phyloP scores from a whole-genome alignment of 805 yeast genomes.

The Wickerhamiella domercqiae region DNA sequence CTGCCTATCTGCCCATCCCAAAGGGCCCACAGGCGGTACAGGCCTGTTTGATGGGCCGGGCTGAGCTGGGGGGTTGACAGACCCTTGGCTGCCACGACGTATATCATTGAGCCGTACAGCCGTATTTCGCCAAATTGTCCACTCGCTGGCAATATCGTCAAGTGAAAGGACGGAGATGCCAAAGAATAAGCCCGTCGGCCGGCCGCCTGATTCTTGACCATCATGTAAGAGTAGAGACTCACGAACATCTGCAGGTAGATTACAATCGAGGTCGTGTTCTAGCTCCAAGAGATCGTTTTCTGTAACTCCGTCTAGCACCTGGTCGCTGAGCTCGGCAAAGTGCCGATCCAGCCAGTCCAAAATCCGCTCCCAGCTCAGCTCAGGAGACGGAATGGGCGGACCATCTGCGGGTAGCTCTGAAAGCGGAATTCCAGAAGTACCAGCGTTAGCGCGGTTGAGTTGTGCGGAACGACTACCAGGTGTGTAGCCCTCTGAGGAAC shows the following conservation, averaged over 20 bases:
- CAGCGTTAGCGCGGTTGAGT: conserved; percentile 19
- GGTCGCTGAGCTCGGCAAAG: conserved; percentile 67
- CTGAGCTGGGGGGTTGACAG: conserved; percentile 2
- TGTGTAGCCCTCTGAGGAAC: conserved; percentile 16
- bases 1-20: conserved; percentile 32
- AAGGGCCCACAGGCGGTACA: neutral
- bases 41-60: conserved; percentile 3
- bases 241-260: conserved; percentile 65
- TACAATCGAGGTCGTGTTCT: conserved; percentile 62
- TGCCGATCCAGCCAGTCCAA: conserved; percentile 68
- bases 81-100: conserved; percentile 2
- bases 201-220: conserved; percentile 74
- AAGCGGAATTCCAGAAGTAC: conserved; percentile 21
- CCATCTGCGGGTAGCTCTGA: conserved; percentile 30
- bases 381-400: conserved; percentile 47
- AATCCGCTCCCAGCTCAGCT: conserved; percentile 74
- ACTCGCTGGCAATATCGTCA: conserved; percentile 67
- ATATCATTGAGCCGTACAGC: conserved; percentile 21
- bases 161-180: conserved; percentile 68
- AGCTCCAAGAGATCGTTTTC: conserved; percentile 64
- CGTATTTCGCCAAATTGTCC: conserved; percentile 61
- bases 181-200: conserved; percentile 61
- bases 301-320: conserved; percentile 67
- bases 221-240: conserved; percentile 74
- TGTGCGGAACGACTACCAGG: conserved; percentile 25